phyloP scores from a whole-genome alignment of 106 monocot species.

The Narthecium ossifragum region DNA sequence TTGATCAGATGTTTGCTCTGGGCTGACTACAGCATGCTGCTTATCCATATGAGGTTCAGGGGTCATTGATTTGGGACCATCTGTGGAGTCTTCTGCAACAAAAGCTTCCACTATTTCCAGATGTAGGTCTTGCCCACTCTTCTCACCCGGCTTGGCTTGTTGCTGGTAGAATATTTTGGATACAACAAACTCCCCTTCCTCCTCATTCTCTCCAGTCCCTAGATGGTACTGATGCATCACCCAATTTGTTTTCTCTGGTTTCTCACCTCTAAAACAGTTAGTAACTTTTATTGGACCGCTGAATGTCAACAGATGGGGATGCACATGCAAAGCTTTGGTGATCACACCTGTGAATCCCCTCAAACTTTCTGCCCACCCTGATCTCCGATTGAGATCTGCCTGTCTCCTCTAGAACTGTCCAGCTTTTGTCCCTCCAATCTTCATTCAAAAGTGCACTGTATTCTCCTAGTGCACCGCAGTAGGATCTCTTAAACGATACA shows the following conservation, averaged over 20 bases:
- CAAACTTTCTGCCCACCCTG: too few relatives aligned
- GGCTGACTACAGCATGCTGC: conserved; percentile 10
- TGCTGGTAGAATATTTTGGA: conserved; percentile 96
- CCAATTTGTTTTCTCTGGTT: conserved; percentile 91
- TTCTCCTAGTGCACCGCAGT: too few relatives aligned
- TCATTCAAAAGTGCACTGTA: too few relatives aligned
- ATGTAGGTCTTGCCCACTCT: conserved; percentile 20
- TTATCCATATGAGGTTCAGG: conserved; percentile 32
- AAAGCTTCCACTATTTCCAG: conserved; percentile 5
- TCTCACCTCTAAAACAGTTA: conserved; percentile 74
- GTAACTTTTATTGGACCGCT: too few relatives aligned
- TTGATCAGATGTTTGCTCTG: conserved; percentile 17
- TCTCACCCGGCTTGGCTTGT: conserved; percentile 48
- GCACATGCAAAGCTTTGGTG: too few relatives aligned
- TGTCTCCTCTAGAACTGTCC: too few relatives aligned
- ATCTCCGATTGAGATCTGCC: too few relatives aligned
- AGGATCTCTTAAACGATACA: too few relatives aligned
- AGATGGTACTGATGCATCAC: conserved; percentile 99
- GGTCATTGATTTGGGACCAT: conserved; percentile 8
- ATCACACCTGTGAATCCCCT: too few relatives aligned
- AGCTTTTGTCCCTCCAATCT: too few relatives aligned
- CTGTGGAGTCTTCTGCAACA: conserved; percentile 2
- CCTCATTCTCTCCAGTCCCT: conserved; percentile 80
- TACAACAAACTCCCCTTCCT: conserved; percentile 82
- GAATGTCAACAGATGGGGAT: too few relatives aligned